Evolutionary conservation across 805 yeast species (phyloP).

Genomic region (Clavispora asparagi): DNA sequence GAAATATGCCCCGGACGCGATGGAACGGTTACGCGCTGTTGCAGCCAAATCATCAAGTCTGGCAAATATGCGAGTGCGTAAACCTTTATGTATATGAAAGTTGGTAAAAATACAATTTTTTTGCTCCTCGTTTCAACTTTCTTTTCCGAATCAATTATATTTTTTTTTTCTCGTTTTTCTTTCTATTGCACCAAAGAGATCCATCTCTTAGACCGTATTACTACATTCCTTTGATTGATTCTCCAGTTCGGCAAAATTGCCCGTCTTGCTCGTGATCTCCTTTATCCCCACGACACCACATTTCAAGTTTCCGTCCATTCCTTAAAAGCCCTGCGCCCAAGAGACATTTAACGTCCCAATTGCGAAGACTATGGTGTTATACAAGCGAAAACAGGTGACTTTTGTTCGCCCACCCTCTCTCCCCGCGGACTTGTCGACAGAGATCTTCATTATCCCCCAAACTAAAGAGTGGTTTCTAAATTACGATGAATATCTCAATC

Average conservation of each 20-base stretch:
- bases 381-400: slow-evolving; percentile 66
- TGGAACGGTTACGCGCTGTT: slow-evolving; percentile 1
- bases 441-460: slow-evolving; percentile 76
- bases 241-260: background rate
- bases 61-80: slow-evolving; percentile 1
- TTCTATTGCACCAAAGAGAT: background rate
- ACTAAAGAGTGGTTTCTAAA: slow-evolving; percentile 84
- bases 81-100: background rate
- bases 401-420: slow-evolving; percentile 52
- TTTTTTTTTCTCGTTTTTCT: too few species aligned
- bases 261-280: background rate
- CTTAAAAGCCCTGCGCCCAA: background rate
- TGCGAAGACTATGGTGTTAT: slow-evolving; percentile 58
- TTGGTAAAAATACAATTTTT: background rate
- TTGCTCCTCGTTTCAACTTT: background rate
- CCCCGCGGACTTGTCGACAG: slow-evolving; percentile 51
- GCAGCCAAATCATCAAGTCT: slow-evolving; percentile 6
- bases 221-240: background rate
- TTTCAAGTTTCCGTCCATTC: background rate
- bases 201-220: background rate
- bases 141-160: background rate
- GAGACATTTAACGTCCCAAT: background rate
- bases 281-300: background rate
- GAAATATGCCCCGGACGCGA: background rate
- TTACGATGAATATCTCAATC: slow-evolving; percentile 68